Conservation (phyloP, 83 land plant species). For the Picea mariana region DNA sequence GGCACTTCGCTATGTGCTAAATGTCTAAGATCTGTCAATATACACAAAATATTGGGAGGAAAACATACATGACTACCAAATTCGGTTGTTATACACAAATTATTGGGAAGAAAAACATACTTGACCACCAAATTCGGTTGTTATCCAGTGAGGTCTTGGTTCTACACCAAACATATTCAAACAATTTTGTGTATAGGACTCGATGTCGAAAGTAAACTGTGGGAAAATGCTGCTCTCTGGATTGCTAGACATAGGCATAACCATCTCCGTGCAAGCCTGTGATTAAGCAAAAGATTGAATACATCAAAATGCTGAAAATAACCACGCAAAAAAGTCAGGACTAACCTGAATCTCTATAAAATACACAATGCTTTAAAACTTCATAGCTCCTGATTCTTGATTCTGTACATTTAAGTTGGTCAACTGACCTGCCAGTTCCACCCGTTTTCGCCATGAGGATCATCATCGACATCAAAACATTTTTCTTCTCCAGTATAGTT, state of each 20-base stretch:
- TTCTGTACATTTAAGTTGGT: not conserved
- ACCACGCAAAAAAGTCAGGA: not conserved
- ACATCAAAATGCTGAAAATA: not conserved
- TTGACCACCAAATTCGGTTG: conserved; percentile 91
- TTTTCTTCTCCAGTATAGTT: conserved; percentile 76
- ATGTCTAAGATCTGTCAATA: too few relatives aligned
- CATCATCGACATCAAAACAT: conserved; percentile 81
- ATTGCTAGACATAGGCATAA: conserved; percentile 91
- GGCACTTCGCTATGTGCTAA: too few relatives aligned
- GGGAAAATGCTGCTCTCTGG: conserved; percentile 77
- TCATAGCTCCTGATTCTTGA: not conserved
- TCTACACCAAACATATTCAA: conserved; percentile 43
- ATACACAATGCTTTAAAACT: not conserved
- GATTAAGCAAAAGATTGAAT: not conserved
- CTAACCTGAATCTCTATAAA: not conserved
- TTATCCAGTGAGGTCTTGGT: conserved; percentile 89
- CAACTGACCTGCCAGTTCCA: conserved; percentile 94
- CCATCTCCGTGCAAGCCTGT: conserved; percentile 99
- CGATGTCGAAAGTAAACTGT: conserved; percentile 50
- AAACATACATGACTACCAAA: too few relatives aligned
- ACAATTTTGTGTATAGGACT: conserved; percentile 50
- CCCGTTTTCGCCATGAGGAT: conserved; percentile 84
- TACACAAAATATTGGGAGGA: too few relatives aligned
- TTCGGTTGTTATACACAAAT: too few relatives aligned
- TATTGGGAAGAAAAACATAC: conserved; percentile 26